Conservation (phyloP, 1,284 basidiomycete genomes). For the Ceratobasidium sp. region DNA sequence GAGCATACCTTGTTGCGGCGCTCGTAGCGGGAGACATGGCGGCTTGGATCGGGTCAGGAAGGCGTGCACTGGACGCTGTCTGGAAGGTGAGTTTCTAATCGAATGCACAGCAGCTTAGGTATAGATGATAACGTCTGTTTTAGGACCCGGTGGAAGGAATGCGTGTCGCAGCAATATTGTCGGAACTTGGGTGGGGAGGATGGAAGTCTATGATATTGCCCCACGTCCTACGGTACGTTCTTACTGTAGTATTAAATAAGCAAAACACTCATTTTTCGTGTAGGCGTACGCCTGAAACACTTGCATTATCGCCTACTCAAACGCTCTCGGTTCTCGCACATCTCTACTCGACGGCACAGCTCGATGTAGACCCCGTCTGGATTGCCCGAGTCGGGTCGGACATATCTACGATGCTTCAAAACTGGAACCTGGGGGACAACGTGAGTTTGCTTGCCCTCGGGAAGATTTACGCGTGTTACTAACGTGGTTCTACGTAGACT, state of each 20-base stretch:
- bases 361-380: conserved; percentile 62
- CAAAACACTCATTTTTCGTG: neutral
- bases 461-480: neutral
- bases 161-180: conserved; percentile 70
- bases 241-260: neutral
- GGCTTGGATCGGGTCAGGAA: conserved; percentile 73
- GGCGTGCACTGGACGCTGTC: conserved; percentile 69
- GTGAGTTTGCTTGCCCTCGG: neutral
- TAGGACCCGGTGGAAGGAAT: conserved; percentile 63
- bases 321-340: conserved; percentile 68
- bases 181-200: conserved; percentile 77
- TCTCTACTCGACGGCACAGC: conserved; percentile 64
- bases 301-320: conserved; percentile 61
- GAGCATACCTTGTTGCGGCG: conserved; percentile 55
- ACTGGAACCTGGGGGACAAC: conserved; percentile 23
- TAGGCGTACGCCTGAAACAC: conserved; percentile 62
- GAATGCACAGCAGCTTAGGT: neutral
- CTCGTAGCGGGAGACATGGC: conserved; percentile 74
- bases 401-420: neutral
- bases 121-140: neutral
- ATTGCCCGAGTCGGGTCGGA: conserved; percentile 36
- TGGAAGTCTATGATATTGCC: conserved; percentile 78
- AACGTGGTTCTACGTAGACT: neutral
- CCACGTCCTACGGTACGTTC: conserved; percentile 62
- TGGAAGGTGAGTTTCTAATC: conserved; percentile 56